Evolutionary conservation across 164 flowering plant species (phyloP).

Genomic region (Annona squamosa): DNA sequence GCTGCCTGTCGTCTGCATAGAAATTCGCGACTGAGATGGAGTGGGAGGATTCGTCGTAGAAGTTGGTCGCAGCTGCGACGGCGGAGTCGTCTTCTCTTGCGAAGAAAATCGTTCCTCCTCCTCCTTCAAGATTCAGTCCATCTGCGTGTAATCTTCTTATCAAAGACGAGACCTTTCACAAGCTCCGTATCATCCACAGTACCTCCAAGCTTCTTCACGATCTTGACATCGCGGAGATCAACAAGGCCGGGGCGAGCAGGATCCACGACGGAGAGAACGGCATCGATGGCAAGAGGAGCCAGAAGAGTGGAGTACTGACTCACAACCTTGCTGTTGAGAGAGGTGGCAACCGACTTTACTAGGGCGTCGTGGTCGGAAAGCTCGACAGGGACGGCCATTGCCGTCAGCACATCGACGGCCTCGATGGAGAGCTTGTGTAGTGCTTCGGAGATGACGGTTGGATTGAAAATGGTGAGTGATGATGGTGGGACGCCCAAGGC

Average conservation of each 20-base stretch:
- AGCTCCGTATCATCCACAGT: constrained; percentile 88
- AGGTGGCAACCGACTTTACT: constrained; percentile 68
- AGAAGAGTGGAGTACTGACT: constrained; percentile 84
- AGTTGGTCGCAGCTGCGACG: too few relatives aligned
- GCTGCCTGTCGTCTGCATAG: too few relatives aligned
- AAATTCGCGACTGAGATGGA: too few relatives aligned
- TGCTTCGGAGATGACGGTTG: constrained; percentile 77
- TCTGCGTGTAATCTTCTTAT: constrained; percentile 92
- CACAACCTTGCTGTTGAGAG: constrained; percentile 81
- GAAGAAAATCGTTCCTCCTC: constrained; percentile 21
- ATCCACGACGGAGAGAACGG: constrained; percentile 75
- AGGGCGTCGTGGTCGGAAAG: constrained; percentile 73
- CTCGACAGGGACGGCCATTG: constrained; percentile 91
- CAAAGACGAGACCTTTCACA: constrained; percentile 73
- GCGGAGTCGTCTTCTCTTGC: too few relatives aligned
- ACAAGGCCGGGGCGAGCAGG: constrained; percentile 63
- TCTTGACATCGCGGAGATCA: constrained; percentile 75
- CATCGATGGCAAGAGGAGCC: constrained; percentile 86
- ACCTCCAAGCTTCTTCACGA: constrained; percentile 85
- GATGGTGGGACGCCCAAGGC: constrained; percentile 30
- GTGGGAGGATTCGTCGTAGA: too few relatives aligned
- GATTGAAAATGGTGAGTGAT: constrained; percentile 62
- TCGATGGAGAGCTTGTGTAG: constrained; percentile 58
- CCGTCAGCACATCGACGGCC: constrained; percentile 63
- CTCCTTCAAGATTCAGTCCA: constrained; percentile 94